Conservation (phyloP, 176 grass and related monocot genomes). For the Carex parvula region DNA sequence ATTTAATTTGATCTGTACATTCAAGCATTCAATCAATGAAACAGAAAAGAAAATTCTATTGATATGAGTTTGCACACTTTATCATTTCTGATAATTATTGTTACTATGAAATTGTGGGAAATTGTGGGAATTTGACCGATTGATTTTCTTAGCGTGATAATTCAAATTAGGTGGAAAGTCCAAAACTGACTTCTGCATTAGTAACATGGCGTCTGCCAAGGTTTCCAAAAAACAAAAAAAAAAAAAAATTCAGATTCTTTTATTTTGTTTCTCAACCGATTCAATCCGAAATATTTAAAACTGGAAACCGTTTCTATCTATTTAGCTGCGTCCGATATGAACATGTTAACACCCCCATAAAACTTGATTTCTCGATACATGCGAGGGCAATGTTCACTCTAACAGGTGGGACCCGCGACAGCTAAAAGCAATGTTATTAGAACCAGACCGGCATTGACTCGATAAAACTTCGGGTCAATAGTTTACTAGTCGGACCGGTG, state of each 20-base stretch:
- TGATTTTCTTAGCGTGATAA: not conserved
- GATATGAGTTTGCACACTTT: not conserved
- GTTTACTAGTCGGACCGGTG: no score
- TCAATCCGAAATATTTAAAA: no score
- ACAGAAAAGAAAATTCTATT: not conserved
- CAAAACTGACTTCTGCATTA: not conserved
- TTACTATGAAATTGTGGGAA: not conserved
- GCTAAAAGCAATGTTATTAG: no score
- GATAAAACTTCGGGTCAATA: no score
- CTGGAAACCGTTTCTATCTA: no score
- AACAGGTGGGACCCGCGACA: not conserved
- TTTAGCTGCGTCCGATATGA: no score
- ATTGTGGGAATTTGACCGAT: not conserved
- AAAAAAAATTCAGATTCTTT: no score
- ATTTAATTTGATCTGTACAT: constrained; percentile 3
- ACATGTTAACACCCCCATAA: not conserved
- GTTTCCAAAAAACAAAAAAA: no score
- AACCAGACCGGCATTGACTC: no score
- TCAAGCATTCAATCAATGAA: constrained; percentile 5
- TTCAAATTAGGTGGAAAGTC: not conserved
- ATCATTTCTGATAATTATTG: not conserved
- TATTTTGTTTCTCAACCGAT: no score
- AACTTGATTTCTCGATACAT: not conserved
- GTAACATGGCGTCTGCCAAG: not conserved
- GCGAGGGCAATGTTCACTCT: not conserved